Evolutionary conservation across 805 yeast species (phyloP), one percentile per base, ranked within the genome.

Genomic region (Hanseniaspora meyeri): DNA sequence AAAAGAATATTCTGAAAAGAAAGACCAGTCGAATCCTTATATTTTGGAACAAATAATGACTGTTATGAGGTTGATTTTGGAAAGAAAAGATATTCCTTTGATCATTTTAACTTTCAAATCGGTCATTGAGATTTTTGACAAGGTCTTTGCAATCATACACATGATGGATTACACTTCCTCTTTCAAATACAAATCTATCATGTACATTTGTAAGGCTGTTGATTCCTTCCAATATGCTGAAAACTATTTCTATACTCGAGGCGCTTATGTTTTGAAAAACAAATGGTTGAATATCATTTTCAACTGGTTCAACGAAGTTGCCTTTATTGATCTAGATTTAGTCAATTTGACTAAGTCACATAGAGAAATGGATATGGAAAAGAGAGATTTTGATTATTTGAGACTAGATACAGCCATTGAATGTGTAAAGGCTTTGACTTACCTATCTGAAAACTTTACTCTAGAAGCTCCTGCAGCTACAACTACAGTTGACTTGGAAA

Each of bases 351-450:
- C 64, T 11, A 65, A 65, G 48, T 64, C 69, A n/a, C 74, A 63
- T 51, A 62, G 70, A 14, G 71, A 68, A 53, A 68, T 69, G 71
- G 63, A 68, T 57, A 57, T 68, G 51, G 59, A 60, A 52, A 65
- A 59, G 60, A 66, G 74, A 17, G 83, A 79, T 51, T 59, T 72
- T 43, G 78, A 75, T 31, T 76, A 73, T 59, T 64, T 80, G 37
- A 74, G 74, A 55, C 67, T 81, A 49, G 87, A 82, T 64, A 72
- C 82, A n/a, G 80, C 85, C 0, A 73, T 77, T 8, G 90, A 84
- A 63, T 74, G 83, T 46, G 78, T 86, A 0, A 75, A 74, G 60
- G 79, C 82, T 20, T 66, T 85, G 55, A 75, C 83, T 1, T 65
- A 75, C 24, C 72, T 82, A 20, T 72, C 86, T 27, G 77, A 76